A percentile compares a stretch with the other conserved stretches of the same genome.
Conservation (phyloP, 1,284 basidiomycete genomes). For the Prillingera fragicola region DNA sequence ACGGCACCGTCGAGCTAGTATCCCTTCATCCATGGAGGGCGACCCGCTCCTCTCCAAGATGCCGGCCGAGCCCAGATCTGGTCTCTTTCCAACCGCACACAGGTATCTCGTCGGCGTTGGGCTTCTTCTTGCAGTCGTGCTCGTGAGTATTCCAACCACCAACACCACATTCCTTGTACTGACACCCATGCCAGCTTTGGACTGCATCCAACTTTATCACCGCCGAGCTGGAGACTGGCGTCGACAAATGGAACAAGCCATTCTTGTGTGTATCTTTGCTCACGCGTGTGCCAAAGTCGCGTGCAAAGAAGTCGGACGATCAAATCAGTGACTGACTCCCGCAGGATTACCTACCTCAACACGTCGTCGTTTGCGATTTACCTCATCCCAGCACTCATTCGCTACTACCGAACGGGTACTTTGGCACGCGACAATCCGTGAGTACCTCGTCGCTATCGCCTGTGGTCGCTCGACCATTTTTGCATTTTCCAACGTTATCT, state of each 20-base stretch:
- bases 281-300: not conserved
- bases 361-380: constrained; percentile 76
- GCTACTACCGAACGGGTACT: too few relatives aligned
- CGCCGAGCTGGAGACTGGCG: constrained; percentile 39
- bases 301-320: not conserved
- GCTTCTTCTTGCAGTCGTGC: constrained; percentile 32
- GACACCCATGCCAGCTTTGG: constrained; percentile 33
- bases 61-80: constrained; percentile 9
- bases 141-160: constrained; percentile 11
- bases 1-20: too few relatives aligned
- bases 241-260: constrained; percentile 45
- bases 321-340: not conserved
- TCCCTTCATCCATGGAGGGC: too few relatives aligned
- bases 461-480: too few relatives aligned
- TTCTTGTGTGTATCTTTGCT: constrained; percentile 39
- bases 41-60: constrained; percentile 22
- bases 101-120: constrained; percentile 35
- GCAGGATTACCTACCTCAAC: constrained; percentile 48
- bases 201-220: constrained; percentile 45
- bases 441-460: too few relatives aligned
- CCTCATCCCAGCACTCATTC: constrained; percentile 66
- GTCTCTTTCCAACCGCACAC: constrained; percentile 11
- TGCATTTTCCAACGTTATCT: too few relatives aligned
- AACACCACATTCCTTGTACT: not conserved
- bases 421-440: too few relatives aligned